Percentiles rank a stretch among this genome's conserved stretches.
Evolutionary conservation across 2,329 filamentous ascomycete genomes (phyloP).

Genomic region (Ophidiomyces ophidiicola): DNA sequence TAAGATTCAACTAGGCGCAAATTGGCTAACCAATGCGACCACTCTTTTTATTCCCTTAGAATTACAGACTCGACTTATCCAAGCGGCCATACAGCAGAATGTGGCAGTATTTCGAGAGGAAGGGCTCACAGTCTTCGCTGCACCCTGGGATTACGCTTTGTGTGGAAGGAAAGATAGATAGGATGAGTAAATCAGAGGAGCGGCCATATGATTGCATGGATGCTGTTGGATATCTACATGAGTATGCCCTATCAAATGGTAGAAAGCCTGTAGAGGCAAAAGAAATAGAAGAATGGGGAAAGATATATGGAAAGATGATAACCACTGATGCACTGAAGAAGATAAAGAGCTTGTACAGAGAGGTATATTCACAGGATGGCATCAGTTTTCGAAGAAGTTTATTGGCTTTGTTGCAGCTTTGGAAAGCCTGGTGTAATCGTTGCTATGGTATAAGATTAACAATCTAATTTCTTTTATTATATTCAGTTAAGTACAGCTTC

Average conservation of each 20-base stretch:
- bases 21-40: constrained; percentile 13
- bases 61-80: constrained; percentile 1
- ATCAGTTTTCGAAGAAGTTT: too few species aligned
- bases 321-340: too few species aligned
- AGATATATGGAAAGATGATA: constrained; percentile 2
- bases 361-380: too few species aligned
- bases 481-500: too few species aligned
- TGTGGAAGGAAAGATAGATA: constrained; percentile 1
- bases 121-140: constrained; percentile 4
- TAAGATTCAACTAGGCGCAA: constrained; percentile 6
- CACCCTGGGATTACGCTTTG: constrained; percentile 9
- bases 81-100: constrained; percentile 2
- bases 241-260: too few species aligned
- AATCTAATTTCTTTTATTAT: too few species aligned
- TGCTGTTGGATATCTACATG: too few species aligned
- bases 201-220: constrained; percentile 2
- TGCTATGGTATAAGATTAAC: too few species aligned
- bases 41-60: not conserved
- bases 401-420: too few species aligned
- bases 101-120: constrained; percentile 4
- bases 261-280: too few species aligned
- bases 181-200: not conserved
- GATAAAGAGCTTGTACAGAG: too few species aligned
- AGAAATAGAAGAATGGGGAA: not conserved
- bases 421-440: too few species aligned